A percentile compares a stretch with the other conserved stretches of the same genome.
These are phyloP conservation scores for Psilocybe sp. DNA, from an alignment of 768 basidiomycete genomes.

Conservation along the genomic window DNA sequence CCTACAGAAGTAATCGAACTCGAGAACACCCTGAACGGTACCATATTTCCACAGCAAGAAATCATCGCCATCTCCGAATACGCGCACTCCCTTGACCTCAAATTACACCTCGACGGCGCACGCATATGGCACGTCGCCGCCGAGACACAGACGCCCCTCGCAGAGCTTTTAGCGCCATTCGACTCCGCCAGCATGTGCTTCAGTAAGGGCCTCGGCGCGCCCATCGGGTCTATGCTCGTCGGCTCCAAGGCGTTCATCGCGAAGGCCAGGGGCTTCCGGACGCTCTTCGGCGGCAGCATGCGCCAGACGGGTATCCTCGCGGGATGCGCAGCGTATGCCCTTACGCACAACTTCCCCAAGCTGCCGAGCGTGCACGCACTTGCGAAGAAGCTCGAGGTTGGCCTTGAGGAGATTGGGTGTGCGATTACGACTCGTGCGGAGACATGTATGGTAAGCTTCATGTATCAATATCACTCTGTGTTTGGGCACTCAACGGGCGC, in stretches of 20 bases:
- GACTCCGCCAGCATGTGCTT: conserved; percentile 94
- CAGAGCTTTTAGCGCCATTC: conserved; percentile 82
- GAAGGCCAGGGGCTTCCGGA: conserved; percentile 87
- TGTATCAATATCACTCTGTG: not conserved
- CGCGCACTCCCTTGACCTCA: conserved; percentile 66
- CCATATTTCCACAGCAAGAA: conserved; percentile 88
- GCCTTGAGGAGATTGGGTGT: conserved; percentile 71
- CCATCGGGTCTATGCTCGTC: conserved; percentile 80
- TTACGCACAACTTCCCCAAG: conserved; percentile 79
- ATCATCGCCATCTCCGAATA: conserved; percentile 77
- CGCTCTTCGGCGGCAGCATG: conserved; percentile 94
- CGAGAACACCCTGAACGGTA: conserved; percentile 94
- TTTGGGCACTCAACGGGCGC: not conserved
- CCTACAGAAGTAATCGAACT: conserved; percentile 83
- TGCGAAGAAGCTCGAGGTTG: conserved; percentile 64
- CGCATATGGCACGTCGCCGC: conserved; percentile 92
- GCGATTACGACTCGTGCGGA: conserved; percentile 73
- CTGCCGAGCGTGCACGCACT: conserved; percentile 74
- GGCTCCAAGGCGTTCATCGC: conserved; percentile 76
- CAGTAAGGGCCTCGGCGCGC: conserved; percentile 91
- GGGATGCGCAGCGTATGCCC: conserved; percentile 83
- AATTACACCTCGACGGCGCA: conserved; percentile 92
- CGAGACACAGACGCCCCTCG: conserved; percentile 62
- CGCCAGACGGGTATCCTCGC: conserved; percentile 87
- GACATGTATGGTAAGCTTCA: conserved; percentile 79